Conservation (phyloP, 768 basidiomycete genomes). For the Agaricus sinodeliciosus region DNA sequence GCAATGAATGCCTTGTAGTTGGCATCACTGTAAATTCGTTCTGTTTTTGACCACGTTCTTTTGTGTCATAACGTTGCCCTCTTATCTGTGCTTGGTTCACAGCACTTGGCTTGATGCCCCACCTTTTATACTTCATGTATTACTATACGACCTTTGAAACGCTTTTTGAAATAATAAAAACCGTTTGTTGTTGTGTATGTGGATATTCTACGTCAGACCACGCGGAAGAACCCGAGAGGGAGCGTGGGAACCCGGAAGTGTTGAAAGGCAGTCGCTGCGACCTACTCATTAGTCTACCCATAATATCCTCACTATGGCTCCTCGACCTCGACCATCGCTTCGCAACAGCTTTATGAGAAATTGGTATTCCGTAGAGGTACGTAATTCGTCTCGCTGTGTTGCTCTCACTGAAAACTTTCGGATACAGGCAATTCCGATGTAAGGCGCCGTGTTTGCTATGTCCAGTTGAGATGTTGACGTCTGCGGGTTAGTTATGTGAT, state of each 20-base stretch:
- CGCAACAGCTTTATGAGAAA: constrained; percentile 48
- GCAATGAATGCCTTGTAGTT: constrained; percentile 7
- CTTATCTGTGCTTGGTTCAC: constrained; percentile 10
- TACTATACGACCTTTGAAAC: constrained; percentile 16
- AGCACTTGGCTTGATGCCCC: constrained; percentile 25
- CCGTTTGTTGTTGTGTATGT: neutral
- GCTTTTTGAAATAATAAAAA: neutral
- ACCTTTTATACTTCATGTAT: constrained; percentile 21
- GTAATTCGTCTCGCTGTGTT: constrained; percentile 13
- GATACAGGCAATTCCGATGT: constrained; percentile 46
- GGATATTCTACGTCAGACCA: constrained; percentile 5
- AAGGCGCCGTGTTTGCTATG: constrained; percentile 15
- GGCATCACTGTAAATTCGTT: neutral
- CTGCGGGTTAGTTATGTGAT: constrained; percentile 35
- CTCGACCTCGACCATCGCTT: constrained; percentile 16
- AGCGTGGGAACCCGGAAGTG: constrained; percentile 22
- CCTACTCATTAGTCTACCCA: constrained; percentile 8
- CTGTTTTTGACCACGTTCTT: constrained; percentile 1
- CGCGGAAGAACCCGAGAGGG: constrained; percentile 26
- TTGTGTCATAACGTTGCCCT: neutral
- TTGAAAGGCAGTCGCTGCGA: constrained; percentile 10
- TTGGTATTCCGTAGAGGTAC: constrained; percentile 71
- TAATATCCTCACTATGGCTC: constrained; percentile 15
- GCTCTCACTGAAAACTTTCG: no score
- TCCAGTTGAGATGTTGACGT: neutral